Evolutionary conservation across 441 rosid genomes (phyloP), one percentile per base, ranked within the genome.

Genomic region (Gossypium gossypioides): DNA sequence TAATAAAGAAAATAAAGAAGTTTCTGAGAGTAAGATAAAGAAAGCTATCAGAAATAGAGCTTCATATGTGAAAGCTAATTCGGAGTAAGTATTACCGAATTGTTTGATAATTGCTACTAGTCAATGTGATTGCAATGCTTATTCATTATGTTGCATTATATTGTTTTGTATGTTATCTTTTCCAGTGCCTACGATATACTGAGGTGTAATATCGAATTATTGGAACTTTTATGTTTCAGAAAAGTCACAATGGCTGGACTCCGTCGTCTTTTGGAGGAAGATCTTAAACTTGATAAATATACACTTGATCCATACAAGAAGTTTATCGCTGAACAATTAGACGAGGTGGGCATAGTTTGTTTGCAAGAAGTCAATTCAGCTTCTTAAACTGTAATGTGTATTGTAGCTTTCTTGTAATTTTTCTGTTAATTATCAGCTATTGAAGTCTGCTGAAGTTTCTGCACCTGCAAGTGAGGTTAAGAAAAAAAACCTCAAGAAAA

Each of bases 181-280:
- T 71, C 24, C 7, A n/a, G 8, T 48, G 21, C 22, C 22, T 48
- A n/a, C 48, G 57, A 40, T 24, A 24, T 37, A n/a, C 15, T 57
- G 37, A 22, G 24, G n/a, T 57, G 34, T 55, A 18, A 24, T 7
- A 16, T 68, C 4, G 3, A 68, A 50, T 50, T 24, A 29, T 51
- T 68, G 25, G 27, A 4, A 27, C 24, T 15, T 55, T 65, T 79
- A 73, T 48, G 25, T 78, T 79, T 66, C 83, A 95, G 96, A 62
- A 68, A 79, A 73, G 70, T 92, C 69, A 86, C 97, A 21, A 84
- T 94, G 97, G 90, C 84, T 68, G 87, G 86, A 71, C 88, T 88
- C 74, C 94, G 97, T 75, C 84, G 97, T 46, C 87, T 88, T 68
- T 77, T 92, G 81, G 97, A 94, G 85, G 82, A 84, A 81, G 97